Base-by-base conservation (phyloP, 306 rosid species). In the Citrullus amarus region DNA sequence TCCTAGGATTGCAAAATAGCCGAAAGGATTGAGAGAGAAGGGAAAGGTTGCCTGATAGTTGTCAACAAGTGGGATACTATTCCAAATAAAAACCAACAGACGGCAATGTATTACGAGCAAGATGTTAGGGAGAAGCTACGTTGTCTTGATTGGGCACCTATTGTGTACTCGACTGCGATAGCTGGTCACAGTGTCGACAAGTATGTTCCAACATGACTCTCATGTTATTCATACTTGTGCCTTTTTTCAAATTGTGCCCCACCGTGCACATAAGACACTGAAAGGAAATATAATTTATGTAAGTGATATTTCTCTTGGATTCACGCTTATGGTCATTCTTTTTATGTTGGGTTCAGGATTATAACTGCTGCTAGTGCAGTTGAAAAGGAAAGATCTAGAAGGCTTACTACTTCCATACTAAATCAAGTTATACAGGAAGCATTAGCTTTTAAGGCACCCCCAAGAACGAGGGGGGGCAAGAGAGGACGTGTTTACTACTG, bases 61-160 rank as follows among this genome's bases (percentile, higher is more conserved):
- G 98, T 95, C 43, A 92, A 95, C 85, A 95, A 95, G 84, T 95
- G 98, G 98, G 98, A 95, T 84, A 95, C 97, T 16, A 89, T 92
- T 85, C 95, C 97, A 17, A 88, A 92, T 82, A 95, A 95, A 80
- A 91, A 92, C 79, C 98, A 92, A 84, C 96, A 92, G 93, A 92
- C 96, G 57, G 92, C 97, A 39, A 75, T 86, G 78, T 86, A 86
- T 83, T 92, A 95, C 58, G 97, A 95, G 84, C 89, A 92, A 84
- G 98, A 91, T 88, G 93, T 95, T 82, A 86, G 97, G 82, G 93
- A 95, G 82, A 95, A 92, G 88, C 91, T 95, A 58, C 96, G 96
- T 9, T 51, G 65, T 70, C 93, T 95, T 81, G 88, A 80, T 79
- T 95, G 98, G 97, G 98, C 97, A 25, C 98, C 96, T 32, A 78